A percentile compares a stretch with the other conserved stretches of the same genome.
phyloP scores from a whole-genome alignment of 2,329 filamentous ascomycete species.

The Hysterium pulicare region DNA sequence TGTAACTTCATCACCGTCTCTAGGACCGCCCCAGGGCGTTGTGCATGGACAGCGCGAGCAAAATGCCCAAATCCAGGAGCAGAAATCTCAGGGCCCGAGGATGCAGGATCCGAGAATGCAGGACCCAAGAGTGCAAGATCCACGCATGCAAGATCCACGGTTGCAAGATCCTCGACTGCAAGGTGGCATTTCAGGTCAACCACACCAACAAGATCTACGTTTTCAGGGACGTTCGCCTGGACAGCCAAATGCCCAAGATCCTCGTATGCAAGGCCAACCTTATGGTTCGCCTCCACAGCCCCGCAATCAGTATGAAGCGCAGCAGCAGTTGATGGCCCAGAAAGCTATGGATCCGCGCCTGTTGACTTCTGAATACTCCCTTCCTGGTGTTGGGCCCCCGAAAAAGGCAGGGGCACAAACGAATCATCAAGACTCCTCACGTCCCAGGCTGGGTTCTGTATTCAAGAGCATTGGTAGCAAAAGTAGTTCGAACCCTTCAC shows the following conservation, averaged over 20 bases:
- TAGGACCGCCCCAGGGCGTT: constrained; percentile 9
- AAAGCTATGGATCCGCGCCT: constrained; percentile 38
- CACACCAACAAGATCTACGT: background rate
- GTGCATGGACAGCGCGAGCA: constrained; percentile 3
- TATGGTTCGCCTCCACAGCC: constrained; percentile 9
- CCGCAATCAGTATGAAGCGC: constrained; percentile 27
- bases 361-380: constrained; percentile 40
- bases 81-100: constrained; percentile 3
- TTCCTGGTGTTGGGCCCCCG: constrained; percentile 36
- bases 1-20: constrained; percentile 5
- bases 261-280: constrained; percentile 13
- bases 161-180: constrained; percentile 8
- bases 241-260: constrained; percentile 12
- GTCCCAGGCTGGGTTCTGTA: constrained; percentile 35
- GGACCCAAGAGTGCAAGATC: constrained; percentile 11
- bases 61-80: constrained; percentile 1
- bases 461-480: constrained; percentile 43
- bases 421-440: constrained; percentile 17
- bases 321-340: constrained; percentile 29
- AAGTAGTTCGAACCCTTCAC: constrained; percentile 7
- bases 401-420: constrained; percentile 21
- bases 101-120: constrained; percentile 5
- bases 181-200: background rate
- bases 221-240: constrained; percentile 2
- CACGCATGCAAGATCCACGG: constrained; percentile 8